A percentile compares a stretch with the other conserved stretches of the same genome.
phyloP scores from a whole-genome alignment of 23 red algal genomes.

The Gracilaria caudata region DNA sequence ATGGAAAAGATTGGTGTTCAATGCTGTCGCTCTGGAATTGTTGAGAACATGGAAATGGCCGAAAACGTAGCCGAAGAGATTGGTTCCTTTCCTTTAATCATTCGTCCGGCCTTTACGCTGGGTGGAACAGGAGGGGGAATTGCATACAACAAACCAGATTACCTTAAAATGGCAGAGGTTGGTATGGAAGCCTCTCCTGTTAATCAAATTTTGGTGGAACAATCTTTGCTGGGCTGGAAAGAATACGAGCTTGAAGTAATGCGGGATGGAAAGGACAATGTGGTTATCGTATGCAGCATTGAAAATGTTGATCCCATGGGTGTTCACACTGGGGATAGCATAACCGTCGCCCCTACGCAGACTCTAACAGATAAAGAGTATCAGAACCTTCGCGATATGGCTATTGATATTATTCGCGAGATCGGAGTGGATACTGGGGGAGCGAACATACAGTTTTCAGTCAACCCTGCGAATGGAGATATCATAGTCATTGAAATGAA shows the following conservation, averaged over 20 bases:
- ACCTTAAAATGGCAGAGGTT: conserved; percentile 89
- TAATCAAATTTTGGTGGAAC: conserved; percentile 92
- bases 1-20: conserved; percentile 95
- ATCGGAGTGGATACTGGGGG: conserved; percentile 99
- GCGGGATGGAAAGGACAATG: conserved; percentile 95
- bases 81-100: conserved; percentile 90
- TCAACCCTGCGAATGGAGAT: conserved; percentile 88
- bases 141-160: conserved; percentile 97
- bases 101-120: conserved; percentile 98
- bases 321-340: conserved; percentile 97
- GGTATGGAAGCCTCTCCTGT: conserved; percentile 93
- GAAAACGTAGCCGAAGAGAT: conserved; percentile 83
- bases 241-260: conserved; percentile 99
- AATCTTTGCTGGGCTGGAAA: conserved; percentile 98
- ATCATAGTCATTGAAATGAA: conserved; percentile 99
- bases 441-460: conserved; percentile 97
- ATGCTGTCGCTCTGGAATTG: conserved; percentile 92
- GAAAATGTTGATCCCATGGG: conserved; percentile 99
- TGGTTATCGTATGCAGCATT: conserved; percentile 96
- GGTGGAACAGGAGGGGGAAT: conserved; percentile 98
- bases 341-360: conserved; percentile 96
- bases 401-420: conserved; percentile 97
- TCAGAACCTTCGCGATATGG: conserved; percentile 93
- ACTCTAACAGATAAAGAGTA: conserved; percentile 99
- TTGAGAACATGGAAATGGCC: conserved; percentile 84